Evolutionary conservation across 1,284 basidiomycete genomes (phyloP).

Genomic region (Xerocomus minutiporus): DNA sequence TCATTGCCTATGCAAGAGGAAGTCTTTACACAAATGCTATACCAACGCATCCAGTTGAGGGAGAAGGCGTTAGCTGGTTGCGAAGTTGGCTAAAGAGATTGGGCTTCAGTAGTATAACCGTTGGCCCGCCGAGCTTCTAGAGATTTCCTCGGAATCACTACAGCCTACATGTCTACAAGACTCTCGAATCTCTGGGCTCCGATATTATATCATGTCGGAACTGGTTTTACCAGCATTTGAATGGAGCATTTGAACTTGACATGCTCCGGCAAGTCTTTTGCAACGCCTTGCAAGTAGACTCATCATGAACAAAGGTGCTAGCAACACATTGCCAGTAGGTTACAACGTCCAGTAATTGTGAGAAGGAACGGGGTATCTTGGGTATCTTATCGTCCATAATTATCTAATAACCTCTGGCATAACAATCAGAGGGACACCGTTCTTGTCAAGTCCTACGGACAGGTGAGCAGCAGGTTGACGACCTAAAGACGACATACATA

Average conservation of each 20-base stretch:
- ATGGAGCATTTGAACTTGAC: too few relatives aligned
- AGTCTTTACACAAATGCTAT: constrained; percentile 15
- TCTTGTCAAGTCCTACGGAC: constrained; percentile 13
- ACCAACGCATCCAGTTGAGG: constrained; percentile 33
- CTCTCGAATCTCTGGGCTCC: too few relatives aligned
- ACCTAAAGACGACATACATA: constrained; percentile 5
- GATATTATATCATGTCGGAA: too few relatives aligned
- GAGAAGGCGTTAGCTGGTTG: constrained; percentile 42
- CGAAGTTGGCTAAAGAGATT: constrained; percentile 38
- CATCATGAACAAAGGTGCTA: neutral
- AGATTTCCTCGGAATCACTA: neutral
- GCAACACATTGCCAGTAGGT: neutral
- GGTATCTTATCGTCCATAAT: constrained; percentile 4
- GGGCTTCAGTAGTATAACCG: constrained; percentile 29
- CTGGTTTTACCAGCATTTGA: too few relatives aligned
- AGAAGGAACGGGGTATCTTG: neutral
- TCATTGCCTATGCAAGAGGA: constrained; percentile 28
- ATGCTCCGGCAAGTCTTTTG: too few relatives aligned
- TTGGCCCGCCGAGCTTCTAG: constrained; percentile 28
- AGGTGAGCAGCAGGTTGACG: neutral
- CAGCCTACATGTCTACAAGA: too few relatives aligned
- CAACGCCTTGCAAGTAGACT: too few relatives aligned
- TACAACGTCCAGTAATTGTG: neutral
- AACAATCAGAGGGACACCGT: constrained; percentile 10
- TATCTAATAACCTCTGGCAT: neutral